Percentiles rank a stretch among this genome's conserved stretches.
These are phyloP conservation scores for Tylopilus vinaceipallidus DNA, from an alignment of 768 basidiomycete genomes.

Conservation along the genomic window DNA sequence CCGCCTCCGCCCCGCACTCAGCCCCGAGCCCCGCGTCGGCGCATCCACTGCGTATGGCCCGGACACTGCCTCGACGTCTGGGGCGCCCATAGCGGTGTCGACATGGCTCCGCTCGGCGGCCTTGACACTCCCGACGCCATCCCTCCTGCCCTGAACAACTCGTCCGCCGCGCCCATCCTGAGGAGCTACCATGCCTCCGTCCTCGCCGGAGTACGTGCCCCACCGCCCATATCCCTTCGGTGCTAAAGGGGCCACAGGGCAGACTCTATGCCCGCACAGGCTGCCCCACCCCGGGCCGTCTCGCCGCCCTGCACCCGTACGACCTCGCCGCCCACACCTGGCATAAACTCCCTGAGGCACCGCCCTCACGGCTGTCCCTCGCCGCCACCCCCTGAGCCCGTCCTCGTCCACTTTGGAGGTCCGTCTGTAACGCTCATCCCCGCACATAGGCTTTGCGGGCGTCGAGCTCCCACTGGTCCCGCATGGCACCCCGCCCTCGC, in stretches of 20 bases:
- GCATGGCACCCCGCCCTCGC: constrained; percentile 11
- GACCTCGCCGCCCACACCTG: constrained; percentile 30
- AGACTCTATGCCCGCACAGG: constrained; percentile 41
- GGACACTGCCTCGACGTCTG: constrained; percentile 37
- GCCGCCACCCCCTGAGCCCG: constrained; percentile 11
- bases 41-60: constrained; percentile 23
- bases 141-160: constrained; percentile 18
- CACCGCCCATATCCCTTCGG: background rate
- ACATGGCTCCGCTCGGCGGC: constrained; percentile 33
- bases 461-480: constrained; percentile 31
- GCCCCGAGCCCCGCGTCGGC: constrained; percentile 23
- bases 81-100: constrained; percentile 44
- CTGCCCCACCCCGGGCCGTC: constrained; percentile 37
- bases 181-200: constrained; percentile 39
- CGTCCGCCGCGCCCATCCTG: constrained; percentile 28
- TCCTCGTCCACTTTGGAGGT: constrained; percentile 41
- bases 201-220: constrained; percentile 24
- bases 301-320: constrained; percentile 35
- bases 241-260: constrained; percentile 16
- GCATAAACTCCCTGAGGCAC: constrained; percentile 34
- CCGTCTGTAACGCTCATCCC: background rate
- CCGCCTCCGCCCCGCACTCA: constrained; percentile 16
- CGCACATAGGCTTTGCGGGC: constrained; percentile 33
- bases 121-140: background rate
- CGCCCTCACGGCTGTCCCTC: constrained; percentile 29